Evolutionary conservation across 2,329 filamentous ascomycete species (phyloP).

Genomic region (Colletotrichum spaethianum): DNA sequence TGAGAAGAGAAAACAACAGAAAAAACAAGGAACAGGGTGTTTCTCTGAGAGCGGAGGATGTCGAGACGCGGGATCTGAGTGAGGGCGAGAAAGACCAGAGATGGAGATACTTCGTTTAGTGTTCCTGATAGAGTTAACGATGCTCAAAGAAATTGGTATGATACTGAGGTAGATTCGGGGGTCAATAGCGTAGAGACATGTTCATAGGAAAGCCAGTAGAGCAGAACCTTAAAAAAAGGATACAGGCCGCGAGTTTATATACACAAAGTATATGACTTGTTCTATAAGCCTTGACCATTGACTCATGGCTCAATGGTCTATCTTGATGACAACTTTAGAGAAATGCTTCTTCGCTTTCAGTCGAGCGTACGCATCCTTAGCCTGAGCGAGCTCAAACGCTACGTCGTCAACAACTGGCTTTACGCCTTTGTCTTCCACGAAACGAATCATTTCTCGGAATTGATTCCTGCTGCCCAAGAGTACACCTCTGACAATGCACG

Average conservation of each 20-base stretch:
- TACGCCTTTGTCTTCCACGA: conserved; percentile 51
- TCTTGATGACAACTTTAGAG: conserved; percentile 52
- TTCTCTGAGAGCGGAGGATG: conserved; percentile 52
- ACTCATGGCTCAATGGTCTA: conserved; percentile 42
- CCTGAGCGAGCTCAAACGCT: conserved; percentile 49
- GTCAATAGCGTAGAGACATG: neutral
- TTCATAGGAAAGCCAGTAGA: too few species aligned
- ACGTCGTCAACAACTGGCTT: conserved; percentile 50
- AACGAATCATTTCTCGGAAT: conserved; percentile 49
- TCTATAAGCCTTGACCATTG: neutral
- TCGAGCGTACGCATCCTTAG: conserved; percentile 50
- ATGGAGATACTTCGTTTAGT: conserved; percentile 53
- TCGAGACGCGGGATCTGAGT: conserved; percentile 55
- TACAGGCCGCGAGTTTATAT: neutral
- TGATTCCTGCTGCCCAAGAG: conserved; percentile 47
- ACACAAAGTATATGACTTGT: rapidly evolving
- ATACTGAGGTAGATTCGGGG: rapidly evolving
- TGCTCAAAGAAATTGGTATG: too few species aligned
- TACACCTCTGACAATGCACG: conserved; percentile 49
- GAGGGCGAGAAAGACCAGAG: conserved; percentile 54
- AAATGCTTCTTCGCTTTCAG: conserved; percentile 54
- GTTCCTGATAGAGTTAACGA: neutral
- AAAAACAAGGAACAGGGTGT: conserved; percentile 55
- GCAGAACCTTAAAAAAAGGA: neutral
- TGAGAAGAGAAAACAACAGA: conserved; percentile 59